Conservation (phyloP, 2,329 filamentous ascomycete species). For the Penicillium sp. region DNA sequence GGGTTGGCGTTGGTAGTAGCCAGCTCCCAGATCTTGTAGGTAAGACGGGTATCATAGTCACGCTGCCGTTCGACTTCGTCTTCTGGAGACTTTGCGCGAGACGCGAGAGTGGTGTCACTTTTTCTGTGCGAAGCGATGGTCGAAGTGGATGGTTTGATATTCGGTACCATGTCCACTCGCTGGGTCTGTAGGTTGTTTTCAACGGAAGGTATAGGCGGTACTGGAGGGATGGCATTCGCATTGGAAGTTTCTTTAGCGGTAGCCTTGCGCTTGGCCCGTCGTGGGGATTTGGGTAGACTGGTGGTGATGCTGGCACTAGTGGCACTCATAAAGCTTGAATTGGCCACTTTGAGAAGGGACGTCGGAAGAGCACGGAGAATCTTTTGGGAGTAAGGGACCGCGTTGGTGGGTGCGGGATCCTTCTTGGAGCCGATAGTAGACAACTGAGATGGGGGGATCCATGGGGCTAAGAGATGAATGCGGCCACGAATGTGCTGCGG, state of each 20-base stretch:
- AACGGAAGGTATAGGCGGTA: slow-evolving; percentile 43
- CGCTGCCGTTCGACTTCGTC: slow-evolving; percentile 40
- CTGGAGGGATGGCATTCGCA: slow-evolving; percentile 51
- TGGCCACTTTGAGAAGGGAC: slow-evolving; percentile 87
- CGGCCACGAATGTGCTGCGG: slow-evolving; percentile 92
- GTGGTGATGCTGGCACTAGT: slow-evolving; percentile 84
- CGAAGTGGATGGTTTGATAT: slow-evolving; percentile 19
- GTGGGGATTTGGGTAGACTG: slow-evolving; percentile 67
- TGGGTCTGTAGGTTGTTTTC: slow-evolving; percentile 22
- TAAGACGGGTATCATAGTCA: slow-evolving; percentile 78
- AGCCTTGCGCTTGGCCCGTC: slow-evolving; percentile 60
- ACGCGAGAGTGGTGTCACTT: slow-evolving; percentile 26
- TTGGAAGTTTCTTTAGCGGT: slow-evolving; percentile 39
- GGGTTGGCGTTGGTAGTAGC: slow-evolving; percentile 91
- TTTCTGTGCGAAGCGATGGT: slow-evolving; percentile 18
- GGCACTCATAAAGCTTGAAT: slow-evolving; percentile 90
- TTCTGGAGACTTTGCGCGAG: slow-evolving; percentile 23
- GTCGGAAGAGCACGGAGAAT: slow-evolving; percentile 88
- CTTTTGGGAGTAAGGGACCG: slow-evolving; percentile 86
- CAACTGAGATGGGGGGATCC: slow-evolving; percentile 93
- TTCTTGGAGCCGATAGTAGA: slow-evolving; percentile 73
- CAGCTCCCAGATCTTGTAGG: slow-evolving; percentile 90
- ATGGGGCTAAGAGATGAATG: slow-evolving; percentile 86
- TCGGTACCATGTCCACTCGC: slow-evolving; percentile 16
- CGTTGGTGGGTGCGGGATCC: slow-evolving; percentile 74